phyloP scores from a whole-genome alignment of 2,329 filamentous ascomycete species.

The Fusarium sororula region DNA sequence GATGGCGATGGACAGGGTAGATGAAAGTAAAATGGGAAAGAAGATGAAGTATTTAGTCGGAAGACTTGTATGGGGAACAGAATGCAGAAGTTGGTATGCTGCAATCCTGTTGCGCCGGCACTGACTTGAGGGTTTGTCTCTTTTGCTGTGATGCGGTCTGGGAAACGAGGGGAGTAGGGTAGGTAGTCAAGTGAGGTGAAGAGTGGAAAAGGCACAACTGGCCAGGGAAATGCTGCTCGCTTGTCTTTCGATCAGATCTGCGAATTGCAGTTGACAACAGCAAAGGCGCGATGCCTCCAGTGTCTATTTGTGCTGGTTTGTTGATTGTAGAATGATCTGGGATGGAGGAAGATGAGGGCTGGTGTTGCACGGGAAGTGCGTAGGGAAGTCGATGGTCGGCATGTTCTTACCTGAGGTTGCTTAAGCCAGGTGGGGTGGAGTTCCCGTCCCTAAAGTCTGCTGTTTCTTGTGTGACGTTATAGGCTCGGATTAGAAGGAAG shows the following conservation, averaged over 20 bases:
- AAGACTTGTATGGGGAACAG: neutral
- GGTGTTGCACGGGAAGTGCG: constrained; percentile 14
- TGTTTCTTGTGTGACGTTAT: constrained; percentile 39
- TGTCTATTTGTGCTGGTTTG: constrained; percentile 15
- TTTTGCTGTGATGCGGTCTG: constrained; percentile 26
- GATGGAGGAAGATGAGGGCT: constrained; percentile 19
- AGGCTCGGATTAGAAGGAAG: constrained; percentile 19
- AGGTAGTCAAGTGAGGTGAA: constrained; percentile 8
- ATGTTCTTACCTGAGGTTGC: constrained; percentile 14
- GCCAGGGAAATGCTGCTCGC: constrained; percentile 12
- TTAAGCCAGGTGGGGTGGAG: constrained; percentile 24
- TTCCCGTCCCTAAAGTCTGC: constrained; percentile 18
- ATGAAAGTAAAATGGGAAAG: neutral
- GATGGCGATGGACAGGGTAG: neutral
- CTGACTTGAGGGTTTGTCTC: constrained; percentile 28
- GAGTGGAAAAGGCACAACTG: constrained; percentile 1
- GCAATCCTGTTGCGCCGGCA: constrained; percentile 29
- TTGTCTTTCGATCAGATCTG: constrained; percentile 15
- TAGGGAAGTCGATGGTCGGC: neutral
- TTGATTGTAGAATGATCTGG: constrained; percentile 7
- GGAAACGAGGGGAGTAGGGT: constrained; percentile 28
- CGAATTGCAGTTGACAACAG: constrained; percentile 16
- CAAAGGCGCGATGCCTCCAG: constrained; percentile 6
- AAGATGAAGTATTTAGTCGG: neutral
- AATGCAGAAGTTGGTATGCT: constrained; percentile 24